Percentiles rank a stretch among this genome's conserved stretches.
Evolutionary conservation across 202 grass and related monocot species (phyloP).

Genomic region (Dendrocalamus latiflorus): DNA sequence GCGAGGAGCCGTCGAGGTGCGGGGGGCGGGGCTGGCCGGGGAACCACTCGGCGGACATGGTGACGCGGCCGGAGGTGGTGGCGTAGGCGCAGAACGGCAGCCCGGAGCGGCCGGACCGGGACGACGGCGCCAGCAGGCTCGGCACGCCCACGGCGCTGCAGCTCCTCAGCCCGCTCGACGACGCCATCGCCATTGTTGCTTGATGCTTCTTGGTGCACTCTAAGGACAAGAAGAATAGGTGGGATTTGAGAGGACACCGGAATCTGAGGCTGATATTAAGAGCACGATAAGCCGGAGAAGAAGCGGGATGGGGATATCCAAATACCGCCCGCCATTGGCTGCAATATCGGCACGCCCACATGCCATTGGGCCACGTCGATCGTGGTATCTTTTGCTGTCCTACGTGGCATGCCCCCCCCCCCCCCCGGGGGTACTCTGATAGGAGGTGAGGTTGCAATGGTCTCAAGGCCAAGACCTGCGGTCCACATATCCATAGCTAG

Average conservation of each 20-base stretch:
- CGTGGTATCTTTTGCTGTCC: conserved; percentile 33
- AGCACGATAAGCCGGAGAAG: conserved; percentile 9
- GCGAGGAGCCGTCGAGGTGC: conserved; percentile 87
- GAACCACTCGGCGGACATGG: conserved; percentile 99
- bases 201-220: neutral
- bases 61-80: conserved; percentile 55
- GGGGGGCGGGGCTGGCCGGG: conserved; percentile 91
- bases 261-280: conserved; percentile 51
- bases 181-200: conserved; percentile 44
- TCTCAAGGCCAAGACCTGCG: neutral
- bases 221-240: neutral
- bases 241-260: conserved; percentile 24
- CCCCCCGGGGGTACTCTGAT: neutral
- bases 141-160: conserved; percentile 73
- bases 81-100: conserved; percentile 39
- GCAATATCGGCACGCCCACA: conserved; percentile 20
- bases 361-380: conserved; percentile 62
- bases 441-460: neutral
- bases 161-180: conserved; percentile 64
- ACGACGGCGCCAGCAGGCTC: conserved; percentile 61
- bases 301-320: conserved; percentile 63
- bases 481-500: neutral
- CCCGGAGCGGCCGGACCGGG: conserved; percentile 33
- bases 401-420: conserved; percentile 14
- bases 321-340: conserved; percentile 50